These are phyloP conservation scores for Citrus maxima DNA, from an alignment of 345 rosid species.

Conservation along the genomic window DNA sequence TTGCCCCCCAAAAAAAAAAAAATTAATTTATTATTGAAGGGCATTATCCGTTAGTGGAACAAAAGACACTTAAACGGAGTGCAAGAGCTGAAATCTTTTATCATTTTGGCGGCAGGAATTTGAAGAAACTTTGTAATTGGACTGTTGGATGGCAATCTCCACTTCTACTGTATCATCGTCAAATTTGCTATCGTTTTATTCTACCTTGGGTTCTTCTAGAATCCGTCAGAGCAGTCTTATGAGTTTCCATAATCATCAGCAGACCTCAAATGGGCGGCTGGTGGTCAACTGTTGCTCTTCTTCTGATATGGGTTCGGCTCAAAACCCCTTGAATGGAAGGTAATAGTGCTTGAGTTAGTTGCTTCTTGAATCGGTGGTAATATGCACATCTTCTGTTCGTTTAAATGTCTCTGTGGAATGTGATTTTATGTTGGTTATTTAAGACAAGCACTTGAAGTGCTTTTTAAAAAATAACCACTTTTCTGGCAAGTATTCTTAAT, in stretches of 20 bases:
- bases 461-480: background rate
- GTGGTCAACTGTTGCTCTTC: slow-evolving; percentile 49
- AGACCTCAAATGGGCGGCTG: slow-evolving; percentile 28
- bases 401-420: slow-evolving; percentile 31
- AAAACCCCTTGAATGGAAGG: slow-evolving; percentile 53
- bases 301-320: slow-evolving; percentile 39
- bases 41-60: background rate
- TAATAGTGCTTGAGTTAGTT: background rate
- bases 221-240: slow-evolving; percentile 21
- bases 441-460: background rate
- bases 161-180: slow-evolving; percentile 15
- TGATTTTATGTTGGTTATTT: background rate
- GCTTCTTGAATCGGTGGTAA: background rate
- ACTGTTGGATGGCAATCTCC: slow-evolving; percentile 48
- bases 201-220: slow-evolving; percentile 25
- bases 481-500: background rate
- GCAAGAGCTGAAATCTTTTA: no score
- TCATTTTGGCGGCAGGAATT: slow-evolving; percentile 22
- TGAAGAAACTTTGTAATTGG: background rate
- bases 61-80: no score
- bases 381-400: slow-evolving; percentile 36
- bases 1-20: no score
- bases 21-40: background rate
- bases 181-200: slow-evolving; percentile 6
- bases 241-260: slow-evolving; percentile 10